Evolutionary conservation across 2,329 filamentous ascomycete species (phyloP), one percentile per base, ranked within the genome.

Genomic region (Tricladium varicosporioides): DNA sequence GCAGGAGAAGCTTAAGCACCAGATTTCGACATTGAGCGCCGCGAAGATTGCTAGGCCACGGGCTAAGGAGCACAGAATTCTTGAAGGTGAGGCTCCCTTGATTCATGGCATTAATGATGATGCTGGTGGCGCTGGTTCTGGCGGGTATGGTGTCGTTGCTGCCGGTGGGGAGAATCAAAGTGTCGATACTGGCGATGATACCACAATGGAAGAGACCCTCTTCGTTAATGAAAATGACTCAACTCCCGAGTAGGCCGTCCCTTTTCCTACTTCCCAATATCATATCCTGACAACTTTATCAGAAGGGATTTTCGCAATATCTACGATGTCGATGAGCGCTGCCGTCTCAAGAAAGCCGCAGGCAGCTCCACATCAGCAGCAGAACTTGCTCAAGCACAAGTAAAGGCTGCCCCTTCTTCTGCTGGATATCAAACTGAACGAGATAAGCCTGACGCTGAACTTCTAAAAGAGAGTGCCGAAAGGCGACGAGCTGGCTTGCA

Each of bases 1-100:
- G 53, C 42, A 59, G 51, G 63, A 64, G 22, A 50, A 53, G 42
- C 36, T 57, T 5, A 63, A 59, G 33, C 57, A 52, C 19, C 56
- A 60, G 51, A 56, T 60, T 40, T 43, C 57, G n/a, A 56, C 56
- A 19, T 44, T 65, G 11, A 61, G 33, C 10, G 40, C 51, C 18
- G 13, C 15, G 43, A 40, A 40, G 22, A 27, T 27, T 27, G 22
- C 22, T 27, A 7, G 22, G 3, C 22, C 22, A 27, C 22, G 4
- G 4, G 22, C 22, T 7, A 7, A 27, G 22, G 22, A 27, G 3
- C 22, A 27, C 3, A 27, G 22, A 7, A 7, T 27, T 4, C 22
- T 27, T 27, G 7, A 4, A 7, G 7, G 22, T 27, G 22, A 27
- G 22, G 22, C 7, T 7, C 7, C 22, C 4, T 27, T 27, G 22